A percentile compares a stretch with the other conserved stretches of the same genome.
These are phyloP conservation scores for Lachnellula suecica DNA, from an alignment of 2,329 filamentous ascomycete species.

Conservation along the genomic window DNA sequence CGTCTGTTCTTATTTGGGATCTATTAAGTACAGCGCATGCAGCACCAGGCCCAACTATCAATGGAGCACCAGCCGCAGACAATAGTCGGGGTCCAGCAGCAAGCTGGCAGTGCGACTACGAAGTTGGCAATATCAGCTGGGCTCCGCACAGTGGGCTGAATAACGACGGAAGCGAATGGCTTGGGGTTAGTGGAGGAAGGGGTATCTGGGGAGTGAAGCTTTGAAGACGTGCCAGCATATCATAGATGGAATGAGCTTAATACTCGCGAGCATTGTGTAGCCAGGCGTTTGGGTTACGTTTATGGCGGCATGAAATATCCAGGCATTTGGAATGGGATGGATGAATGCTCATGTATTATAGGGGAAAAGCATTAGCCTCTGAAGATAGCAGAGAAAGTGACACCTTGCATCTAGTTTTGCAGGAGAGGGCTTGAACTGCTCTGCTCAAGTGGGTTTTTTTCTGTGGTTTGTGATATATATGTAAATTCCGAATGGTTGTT, in stretches of 20 bases:
- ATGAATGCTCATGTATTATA: slow-evolving; percentile 19
- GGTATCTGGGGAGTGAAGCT: slow-evolving; percentile 68
- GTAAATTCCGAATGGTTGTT: too few species aligned
- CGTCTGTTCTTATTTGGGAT: slow-evolving; percentile 90
- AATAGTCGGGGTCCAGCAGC: slow-evolving; percentile 68
- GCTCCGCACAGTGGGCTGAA: slow-evolving; percentile 69
- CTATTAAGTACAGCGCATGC: slow-evolving; percentile 52
- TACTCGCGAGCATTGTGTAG: slow-evolving; percentile 19
- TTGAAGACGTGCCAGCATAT: slow-evolving; percentile 18
- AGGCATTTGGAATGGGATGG: slow-evolving; percentile 17
- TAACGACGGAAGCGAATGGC: slow-evolving; percentile 75
- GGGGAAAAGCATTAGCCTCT: slow-evolving; percentile 6
- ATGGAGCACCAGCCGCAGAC: slow-evolving; percentile 51
- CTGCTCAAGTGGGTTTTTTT: too few species aligned
- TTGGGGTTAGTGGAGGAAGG: slow-evolving; percentile 77
- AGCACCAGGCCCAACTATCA: slow-evolving; percentile 39
- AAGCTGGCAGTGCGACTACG: slow-evolving; percentile 83
- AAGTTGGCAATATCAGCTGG: slow-evolving; percentile 84
- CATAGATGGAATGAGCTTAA: slow-evolving; percentile 16
- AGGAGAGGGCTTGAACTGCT: too few species aligned
- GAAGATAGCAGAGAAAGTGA: slow-evolving; percentile 1
- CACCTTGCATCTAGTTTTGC: neutral
- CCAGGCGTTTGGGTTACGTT: slow-evolving; percentile 22
- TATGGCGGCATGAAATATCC: slow-evolving; percentile 22
- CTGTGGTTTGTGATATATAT: too few species aligned